Conservation (phyloP, 805 yeast genomes). For the Candida boidinii region DNA sequence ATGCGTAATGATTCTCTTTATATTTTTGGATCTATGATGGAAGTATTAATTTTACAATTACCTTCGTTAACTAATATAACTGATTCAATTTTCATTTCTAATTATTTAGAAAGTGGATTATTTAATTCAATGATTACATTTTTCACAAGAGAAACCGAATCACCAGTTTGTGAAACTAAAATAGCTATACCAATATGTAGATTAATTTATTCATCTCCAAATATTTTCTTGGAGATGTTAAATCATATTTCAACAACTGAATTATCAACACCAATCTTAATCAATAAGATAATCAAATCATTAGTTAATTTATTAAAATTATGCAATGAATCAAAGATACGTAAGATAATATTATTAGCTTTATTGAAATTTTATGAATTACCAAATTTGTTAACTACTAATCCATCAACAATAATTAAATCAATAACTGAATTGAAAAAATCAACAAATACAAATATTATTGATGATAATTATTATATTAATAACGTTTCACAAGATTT, state of each 20-base stretch:
- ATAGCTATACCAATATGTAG: slow-evolving; percentile 29
- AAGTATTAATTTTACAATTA: slow-evolving; percentile 34
- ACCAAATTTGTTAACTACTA: neutral
- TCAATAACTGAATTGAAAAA: too few relatives aligned
- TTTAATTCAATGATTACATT: slow-evolving; percentile 33
- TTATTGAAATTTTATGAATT: slow-evolving; percentile 22
- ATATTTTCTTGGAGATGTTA: slow-evolving; percentile 26
- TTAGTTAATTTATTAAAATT: slow-evolving; percentile 28
- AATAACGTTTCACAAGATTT: slow-evolving; percentile 3
- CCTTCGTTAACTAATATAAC: slow-evolving; percentile 12
- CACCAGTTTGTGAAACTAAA: slow-evolving; percentile 33
- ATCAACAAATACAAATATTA: too few relatives aligned
- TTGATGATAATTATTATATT: neutral
- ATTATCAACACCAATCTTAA: slow-evolving; percentile 6
- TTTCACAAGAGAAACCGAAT: slow-evolving; percentile 33
- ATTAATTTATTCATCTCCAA: slow-evolving; percentile 27
- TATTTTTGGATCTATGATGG: slow-evolving; percentile 45
- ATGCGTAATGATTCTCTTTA: slow-evolving; percentile 68
- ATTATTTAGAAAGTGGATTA: slow-evolving; percentile 35
- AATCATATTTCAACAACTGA: slow-evolving; percentile 21
- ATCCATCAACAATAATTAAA: too few relatives aligned
- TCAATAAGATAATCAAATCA: slow-evolving; percentile 14
- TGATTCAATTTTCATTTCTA: slow-evolving; percentile 11
- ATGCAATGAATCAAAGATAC: slow-evolving; percentile 66
- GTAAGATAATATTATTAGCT: slow-evolving; percentile 37